Evolutionary conservation across 495 filamentous ascomycete genomes (phyloP), one percentile per base, ranked within the genome.

Genomic region (Choiromyces venosus): DNA sequence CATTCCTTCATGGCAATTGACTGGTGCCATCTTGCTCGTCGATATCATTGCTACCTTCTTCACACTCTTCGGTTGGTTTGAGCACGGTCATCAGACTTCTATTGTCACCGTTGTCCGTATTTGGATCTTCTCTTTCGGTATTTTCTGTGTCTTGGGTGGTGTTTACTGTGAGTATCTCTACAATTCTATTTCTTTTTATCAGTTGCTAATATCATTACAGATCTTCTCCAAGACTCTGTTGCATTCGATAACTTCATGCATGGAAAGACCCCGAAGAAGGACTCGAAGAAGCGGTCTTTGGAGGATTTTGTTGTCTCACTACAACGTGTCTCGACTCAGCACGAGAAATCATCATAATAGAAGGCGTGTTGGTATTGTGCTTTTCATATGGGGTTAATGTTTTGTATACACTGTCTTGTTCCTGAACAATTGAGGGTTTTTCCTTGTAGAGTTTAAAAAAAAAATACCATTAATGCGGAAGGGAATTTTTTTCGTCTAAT

Each of bases 171-270:
- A 79, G 77, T 79, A 35, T 12, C 21, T 42, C 37, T 29, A n/a
- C 38, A 4, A 37, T 18, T 35, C 64, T 65, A 10, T 42, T 61
- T 46, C 37, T 25, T 64, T 40, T 56, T 72, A 70, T 84, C 86
- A 84, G 36, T 70, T 76, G 67, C 76, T 74, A 52, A 69, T 64
- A 19, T 76, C 83, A 81, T 87, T 76, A 72, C 56, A 79, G 77
- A 92, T 82, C 85, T 93, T 78, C 86, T 96, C 76, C 89, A 92
- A 78, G 89, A 88, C 82, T 92, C 89, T 79, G 81, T 85, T 42
- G 88, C 88, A 65, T 96, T 96, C 83, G 91, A 96, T 84, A 93
- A 94, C 85, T 86, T 96, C 73, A 94, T 96, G 78, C 92, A 96
- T 83, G 91, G 93, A 81, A 93, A 92, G 86, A 88, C 88, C 71